These are phyloP conservation scores for Ziziphus jujuba DNA, from an alignment of 306 rosid genomes.

Conservation along the genomic window DNA sequence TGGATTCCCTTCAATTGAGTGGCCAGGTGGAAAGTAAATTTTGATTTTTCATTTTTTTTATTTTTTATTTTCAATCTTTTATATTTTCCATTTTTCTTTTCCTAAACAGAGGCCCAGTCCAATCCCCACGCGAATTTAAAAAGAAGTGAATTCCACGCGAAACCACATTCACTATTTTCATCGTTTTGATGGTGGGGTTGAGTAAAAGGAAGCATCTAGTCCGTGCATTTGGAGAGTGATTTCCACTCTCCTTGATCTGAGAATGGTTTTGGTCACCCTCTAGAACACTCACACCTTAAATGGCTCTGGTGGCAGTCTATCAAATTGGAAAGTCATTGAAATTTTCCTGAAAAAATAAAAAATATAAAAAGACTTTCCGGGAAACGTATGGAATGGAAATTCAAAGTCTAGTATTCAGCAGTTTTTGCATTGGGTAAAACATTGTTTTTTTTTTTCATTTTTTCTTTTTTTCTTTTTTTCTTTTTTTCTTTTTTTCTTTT, in stretches of 20 bases:
- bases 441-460: no score
- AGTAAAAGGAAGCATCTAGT: neutral
- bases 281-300: neutral
- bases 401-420: neutral
- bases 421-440: no score
- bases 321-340: slow-evolving; percentile 23
- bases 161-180: neutral
- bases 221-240: neutral
- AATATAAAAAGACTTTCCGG: neutral
- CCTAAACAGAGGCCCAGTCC: no score
- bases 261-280: neutral
- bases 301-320: slow-evolving; percentile 13
- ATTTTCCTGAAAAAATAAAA: neutral
- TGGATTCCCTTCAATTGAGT: slow-evolving; percentile 41
- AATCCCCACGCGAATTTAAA: neutral
- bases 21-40: slow-evolving; percentile 51
- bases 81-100: neutral
- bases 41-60: slow-evolving; percentile 14
- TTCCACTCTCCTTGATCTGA: neutral
- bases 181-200: no score
- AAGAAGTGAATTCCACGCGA: neutral
- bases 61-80: neutral
- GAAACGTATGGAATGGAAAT: neutral
- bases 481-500: no score
- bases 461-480: no score